Base-by-base conservation (phyloP, 306 rosid genomes). In the Dalbergia cultrata region DNA sequence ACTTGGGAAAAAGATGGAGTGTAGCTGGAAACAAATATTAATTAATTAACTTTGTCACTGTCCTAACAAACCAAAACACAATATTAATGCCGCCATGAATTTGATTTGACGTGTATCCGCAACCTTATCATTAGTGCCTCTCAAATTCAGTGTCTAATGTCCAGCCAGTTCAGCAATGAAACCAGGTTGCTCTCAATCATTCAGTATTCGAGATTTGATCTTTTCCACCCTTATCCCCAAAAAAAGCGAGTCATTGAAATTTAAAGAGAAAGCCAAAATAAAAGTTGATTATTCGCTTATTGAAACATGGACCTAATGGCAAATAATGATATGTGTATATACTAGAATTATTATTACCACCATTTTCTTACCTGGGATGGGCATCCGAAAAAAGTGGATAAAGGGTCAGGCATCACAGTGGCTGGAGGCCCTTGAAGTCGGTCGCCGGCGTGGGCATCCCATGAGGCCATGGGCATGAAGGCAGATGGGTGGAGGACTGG, bases 401-500 rank as follows among this genome's bases (percentile, higher is more conserved):
- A 19, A 17, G 88, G 97, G 17, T 91, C 93, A 7, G 94, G 80
- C 80, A 87, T 74, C 8, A 78, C 78, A 7, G 85, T 8, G 0
- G 84, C 34, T 7, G 88, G 69, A 70, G 86, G 61, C 5, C 84
- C 90, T 47, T 82, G 97, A 34, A 78, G 39, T 6, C 92, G 78
- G 54, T 86, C 80, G 1, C 45, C 17, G 13, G 17, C 41, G 1
- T 21, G 7, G 0, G 39, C 89, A 61, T 93, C 99, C 99, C 98
- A 93, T 0, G 97, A 22, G 3, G 89, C 31, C 80, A 88, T 80
- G 2, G 95, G 86, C 97, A 95, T 88, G 92, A 95, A 92, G 47
- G 91, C 83, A 0, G 89, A 35, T 0, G 97, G 98, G 77, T 90
- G 94, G 68, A 95, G 90, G 31, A 91, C 72, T 0, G 92, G 94